Evolutionary conservation across 768 basidiomycete genomes (phyloP), one percentile per base, ranked within the genome.

Genomic region (Suillus paluster): DNA sequence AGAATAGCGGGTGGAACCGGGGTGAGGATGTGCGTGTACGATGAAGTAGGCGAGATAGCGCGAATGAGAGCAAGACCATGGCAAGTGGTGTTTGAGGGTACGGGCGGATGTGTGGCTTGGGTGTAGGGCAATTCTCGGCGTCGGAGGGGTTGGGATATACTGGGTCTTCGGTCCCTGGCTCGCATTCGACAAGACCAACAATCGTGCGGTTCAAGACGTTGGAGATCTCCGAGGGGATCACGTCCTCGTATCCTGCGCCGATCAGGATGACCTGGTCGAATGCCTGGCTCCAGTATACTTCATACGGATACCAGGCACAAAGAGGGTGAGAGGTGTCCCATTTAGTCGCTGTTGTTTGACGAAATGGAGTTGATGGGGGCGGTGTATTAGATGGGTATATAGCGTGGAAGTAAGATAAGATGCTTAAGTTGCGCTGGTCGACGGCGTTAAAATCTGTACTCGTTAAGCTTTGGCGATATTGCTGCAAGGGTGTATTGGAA

Each of bases 301-400:
- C 87, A 75, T 89, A 95, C 0, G 97, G 96, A 2, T 79, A 78
- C 5, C 78, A 77, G 0, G 88, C 86, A 58, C 87, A 86, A 2
- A 99, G 80, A 0, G 96, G 91, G 1, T 83, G 70, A 0, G n/a
- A n/a, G 2, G 89, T 87, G 64, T 88, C 79, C 97, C 96, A 98
- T 4, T 70, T 64, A 0, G 64, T 64, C 8, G 83, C 84, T 9
- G 76, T 78, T 12, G 72, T 46, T 66, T 83, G 79, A 19, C 61
- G 57, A 17, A 80, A 61, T 2, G 69, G 64, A 55, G 65, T 54
- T n/a, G 67, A 50, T 38, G 60, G 58, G 62, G 59, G 25, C 0
- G 73, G 73, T 36, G n/a, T n/a, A n/a, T n/a, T n/a, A 50, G 49
- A 80, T 36, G 70, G 81, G 66, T 79, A 76, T 0, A 72, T 50